A percentile compares a stretch with the other conserved stretches of the same genome.
Conservation (phyloP, 768 basidiomycete genomes). For the Sporobolomyces roseus region DNA sequence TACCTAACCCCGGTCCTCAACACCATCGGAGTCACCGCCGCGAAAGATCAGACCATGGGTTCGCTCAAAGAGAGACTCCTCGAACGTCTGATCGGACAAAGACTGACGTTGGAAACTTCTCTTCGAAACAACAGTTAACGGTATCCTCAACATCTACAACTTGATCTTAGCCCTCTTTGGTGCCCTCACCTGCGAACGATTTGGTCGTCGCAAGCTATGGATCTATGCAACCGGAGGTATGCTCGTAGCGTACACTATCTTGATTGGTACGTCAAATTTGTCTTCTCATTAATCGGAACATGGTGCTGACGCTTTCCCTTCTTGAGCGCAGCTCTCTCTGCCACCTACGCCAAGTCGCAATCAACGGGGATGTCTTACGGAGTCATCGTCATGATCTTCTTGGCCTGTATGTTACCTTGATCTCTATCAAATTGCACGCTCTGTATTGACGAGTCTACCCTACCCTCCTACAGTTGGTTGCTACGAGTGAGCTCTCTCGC, state of each 20-base stretch:
- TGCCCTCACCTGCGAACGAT: conserved; percentile 44
- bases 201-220: conserved; percentile 46
- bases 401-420: too few species aligned
- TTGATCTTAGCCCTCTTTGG: conserved; percentile 14
- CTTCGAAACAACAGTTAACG: conserved; percentile 44
- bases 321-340: neutral
- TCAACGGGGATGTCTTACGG: conserved; percentile 40
- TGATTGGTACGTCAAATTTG: conserved; percentile 43
- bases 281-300: neutral
- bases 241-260: conserved; percentile 37
- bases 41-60: conserved; percentile 28
- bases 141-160: conserved; percentile 40
- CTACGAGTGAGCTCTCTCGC: conserved; percentile 1
- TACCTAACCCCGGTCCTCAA: conserved; percentile 45
- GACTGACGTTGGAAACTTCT: too few species aligned
- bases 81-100: too few species aligned
- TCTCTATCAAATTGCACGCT: too few species aligned
- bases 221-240: conserved; percentile 44
- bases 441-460: too few species aligned
- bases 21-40: conserved; percentile 45
- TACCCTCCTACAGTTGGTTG: too few species aligned
- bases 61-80: too few species aligned
- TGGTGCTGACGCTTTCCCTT: neutral
- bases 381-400: conserved; percentile 47
- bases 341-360: conserved; percentile 37